Base-by-base conservation (phyloP, 2,329 filamentous ascomycete species). In the Phialocephala subalpina region DNA sequence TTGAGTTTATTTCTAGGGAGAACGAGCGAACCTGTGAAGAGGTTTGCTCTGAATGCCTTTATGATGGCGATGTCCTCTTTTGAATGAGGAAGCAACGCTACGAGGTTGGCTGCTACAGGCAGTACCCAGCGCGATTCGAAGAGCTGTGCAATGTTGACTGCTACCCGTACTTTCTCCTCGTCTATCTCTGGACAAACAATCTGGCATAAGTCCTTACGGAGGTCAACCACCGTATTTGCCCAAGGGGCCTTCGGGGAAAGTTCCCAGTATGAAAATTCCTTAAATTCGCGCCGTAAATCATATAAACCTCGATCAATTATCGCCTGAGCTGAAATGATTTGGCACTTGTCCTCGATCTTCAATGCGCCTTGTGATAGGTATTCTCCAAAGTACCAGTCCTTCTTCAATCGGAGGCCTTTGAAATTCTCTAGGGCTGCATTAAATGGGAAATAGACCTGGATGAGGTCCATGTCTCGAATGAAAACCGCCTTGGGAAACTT, bases 311-410 rank as follows among this genome's bases (percentile, higher is more conserved):
- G 35, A 56, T 40, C 42, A 22, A 66, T 59, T 27, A 66, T 62
- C 9, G 49, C 53, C 45, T 66, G 58, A 45, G 63, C 63, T 53
- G 59, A 58, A 38, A 66, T 58, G 45, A 66, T 58, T 66, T 59
- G 53, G 63, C 59, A 66, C 35, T 62, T 66, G n/a, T 59, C 53
- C 27, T 66, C 59, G 25, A 66, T 66, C 42, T 66, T 66, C 29
- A 66, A 53, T 59, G 59, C 63, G 38, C 63, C 63, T 62, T 66
- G 59, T n/a, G 59, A 66, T 36, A 62, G 45, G 36, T 66, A 66
- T 62, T 66, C 63, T 58, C 63, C 59, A 66, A 66, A 66, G 59
- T 66, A 66, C n/a, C 16, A 65, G 40, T 53, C 40, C 40, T 64
- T 52, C 40, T n/a, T 49, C 29, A 33, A 58, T 40, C 62, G 62